These are phyloP conservation scores for Podila epigama DNA, from an alignment of 192 early-diverging fungal genomes.

Conservation along the genomic window DNA sequence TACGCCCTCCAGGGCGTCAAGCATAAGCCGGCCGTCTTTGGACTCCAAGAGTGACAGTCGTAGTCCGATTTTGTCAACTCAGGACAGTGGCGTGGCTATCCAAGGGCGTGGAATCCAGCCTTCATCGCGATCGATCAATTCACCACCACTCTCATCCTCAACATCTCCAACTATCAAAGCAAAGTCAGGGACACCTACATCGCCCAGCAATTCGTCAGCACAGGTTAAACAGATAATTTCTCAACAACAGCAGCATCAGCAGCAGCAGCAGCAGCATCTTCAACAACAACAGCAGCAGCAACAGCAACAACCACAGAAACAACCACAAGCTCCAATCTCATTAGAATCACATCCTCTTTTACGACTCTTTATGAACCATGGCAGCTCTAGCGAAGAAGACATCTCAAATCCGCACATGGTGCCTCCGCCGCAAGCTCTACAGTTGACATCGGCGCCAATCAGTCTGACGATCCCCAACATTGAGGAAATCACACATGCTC, in stretches of 20 bases:
- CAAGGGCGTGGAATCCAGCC: conserved; percentile 10
- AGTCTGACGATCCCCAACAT: conserved; percentile 34
- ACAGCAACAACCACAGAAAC: conserved; percentile 3
- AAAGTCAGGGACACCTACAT: conserved; percentile 9
- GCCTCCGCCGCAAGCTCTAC: conserved; percentile 6
- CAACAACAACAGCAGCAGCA: conserved; percentile 21
- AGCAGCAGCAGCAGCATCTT: neutral
- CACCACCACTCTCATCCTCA: conserved; percentile 6
- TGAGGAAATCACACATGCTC: conserved; percentile 34
- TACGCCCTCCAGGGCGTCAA: conserved; percentile 29
- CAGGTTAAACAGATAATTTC: neutral
- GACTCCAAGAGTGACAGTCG: conserved; percentile 18
- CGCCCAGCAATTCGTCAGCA: conserved; percentile 6
- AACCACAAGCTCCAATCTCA: conserved; percentile 18
- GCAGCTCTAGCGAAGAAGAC: conserved; percentile 45
- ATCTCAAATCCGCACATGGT: conserved; percentile 7
- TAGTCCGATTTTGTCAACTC: conserved; percentile 19
- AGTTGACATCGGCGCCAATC: conserved; percentile 25
- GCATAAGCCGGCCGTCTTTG: conserved; percentile 19
- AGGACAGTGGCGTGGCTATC: conserved; percentile 42
- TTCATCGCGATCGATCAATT: conserved; percentile 1
- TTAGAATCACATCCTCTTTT: conserved; percentile 40
- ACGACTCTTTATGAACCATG: conserved; percentile 34
- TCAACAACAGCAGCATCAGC: neutral
- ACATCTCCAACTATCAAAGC: conserved; percentile 32